Conservation (phyloP, 2,329 filamentous ascomycete genomes). For the Pestalotiopsis sp. region DNA sequence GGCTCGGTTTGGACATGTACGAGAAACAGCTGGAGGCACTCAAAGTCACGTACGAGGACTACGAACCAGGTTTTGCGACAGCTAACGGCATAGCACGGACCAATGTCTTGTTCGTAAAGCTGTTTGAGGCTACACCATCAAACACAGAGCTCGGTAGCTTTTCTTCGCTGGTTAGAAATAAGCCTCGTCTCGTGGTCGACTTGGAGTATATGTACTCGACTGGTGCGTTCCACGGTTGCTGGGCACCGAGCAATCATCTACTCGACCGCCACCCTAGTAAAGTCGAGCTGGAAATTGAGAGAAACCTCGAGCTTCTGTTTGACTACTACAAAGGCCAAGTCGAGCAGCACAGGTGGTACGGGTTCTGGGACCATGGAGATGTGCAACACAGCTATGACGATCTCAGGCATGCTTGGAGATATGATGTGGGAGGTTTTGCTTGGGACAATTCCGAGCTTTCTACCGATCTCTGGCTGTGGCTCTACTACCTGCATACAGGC, state of each 20-base stretch:
- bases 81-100: neutral
- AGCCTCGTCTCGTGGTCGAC: neutral
- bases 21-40: neutral
- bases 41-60: neutral
- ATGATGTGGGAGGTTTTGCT: conserved; percentile 66
- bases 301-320: conserved; percentile 57
- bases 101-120: neutral
- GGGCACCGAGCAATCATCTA: neutral
- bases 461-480: conserved; percentile 65
- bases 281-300: conserved; percentile 45
- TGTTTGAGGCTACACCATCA: neutral
- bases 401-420: conserved; percentile 63
- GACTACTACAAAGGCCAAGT: conserved; percentile 59
- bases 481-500: conserved; percentile 62
- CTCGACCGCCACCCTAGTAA: conserved; percentile 22
- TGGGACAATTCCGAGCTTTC: conserved; percentile 70
- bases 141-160: neutral
- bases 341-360: conserved; percentile 63
- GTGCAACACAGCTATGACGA: conserved; percentile 65
- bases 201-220: conserved; percentile 1
- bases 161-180: neutral
- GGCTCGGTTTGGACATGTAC: neutral
- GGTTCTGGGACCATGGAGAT: conserved; percentile 65
- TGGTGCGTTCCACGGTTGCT: neutral
- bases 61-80: neutral